Evolutionary conservation across 371 early-diverging fungal species (phyloP).

Genomic region (Syncephalis fuscata): DNA sequence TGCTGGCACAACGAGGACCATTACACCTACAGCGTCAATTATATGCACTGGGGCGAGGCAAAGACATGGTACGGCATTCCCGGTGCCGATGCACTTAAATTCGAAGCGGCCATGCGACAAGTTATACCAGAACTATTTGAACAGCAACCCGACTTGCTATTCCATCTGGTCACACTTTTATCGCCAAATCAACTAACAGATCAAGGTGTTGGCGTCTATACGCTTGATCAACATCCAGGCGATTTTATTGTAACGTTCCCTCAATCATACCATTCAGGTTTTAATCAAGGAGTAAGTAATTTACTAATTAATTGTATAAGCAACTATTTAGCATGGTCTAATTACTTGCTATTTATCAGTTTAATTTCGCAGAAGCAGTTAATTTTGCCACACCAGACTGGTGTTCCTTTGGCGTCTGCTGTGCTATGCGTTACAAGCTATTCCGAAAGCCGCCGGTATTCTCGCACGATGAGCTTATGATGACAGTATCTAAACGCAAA

Average conservation of each 20-base stretch:
- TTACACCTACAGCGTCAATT: constrained; percentile 90
- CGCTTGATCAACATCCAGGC: constrained; percentile 79
- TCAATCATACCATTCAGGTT: constrained; percentile 87
- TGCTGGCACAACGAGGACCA: constrained; percentile 98
- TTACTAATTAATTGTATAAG: no score
- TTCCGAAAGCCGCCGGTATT: constrained; percentile 76
- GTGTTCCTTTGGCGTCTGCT: constrained; percentile 66
- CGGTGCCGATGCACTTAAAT: constrained; percentile 52
- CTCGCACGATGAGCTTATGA: constrained; percentile 80
- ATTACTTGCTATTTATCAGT: no score
- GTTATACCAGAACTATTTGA: constrained; percentile 80
- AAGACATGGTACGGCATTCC: constrained; percentile 98
- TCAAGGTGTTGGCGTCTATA: constrained; percentile 59
- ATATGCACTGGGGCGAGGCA: constrained; percentile 90
- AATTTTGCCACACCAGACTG: constrained; percentile 90
- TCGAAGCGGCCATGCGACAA: constrained; percentile 70
- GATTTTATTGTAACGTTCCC: constrained; percentile 94
- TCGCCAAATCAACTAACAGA: constrained; percentile 56
- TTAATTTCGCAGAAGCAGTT: constrained; percentile 92
- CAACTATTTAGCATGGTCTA: no score
- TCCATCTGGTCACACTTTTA: constrained; percentile 86
- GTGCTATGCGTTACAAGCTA: constrained; percentile 60
- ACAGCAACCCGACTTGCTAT: constrained; percentile 77
- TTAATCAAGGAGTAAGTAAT: constrained; percentile 80
- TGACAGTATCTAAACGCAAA: constrained; percentile 5